Evolutionary conservation across 768 basidiomycete genomes (phyloP), one percentile per base, ranked within the genome.

Genomic region (Hortiboletus campestris): DNA sequence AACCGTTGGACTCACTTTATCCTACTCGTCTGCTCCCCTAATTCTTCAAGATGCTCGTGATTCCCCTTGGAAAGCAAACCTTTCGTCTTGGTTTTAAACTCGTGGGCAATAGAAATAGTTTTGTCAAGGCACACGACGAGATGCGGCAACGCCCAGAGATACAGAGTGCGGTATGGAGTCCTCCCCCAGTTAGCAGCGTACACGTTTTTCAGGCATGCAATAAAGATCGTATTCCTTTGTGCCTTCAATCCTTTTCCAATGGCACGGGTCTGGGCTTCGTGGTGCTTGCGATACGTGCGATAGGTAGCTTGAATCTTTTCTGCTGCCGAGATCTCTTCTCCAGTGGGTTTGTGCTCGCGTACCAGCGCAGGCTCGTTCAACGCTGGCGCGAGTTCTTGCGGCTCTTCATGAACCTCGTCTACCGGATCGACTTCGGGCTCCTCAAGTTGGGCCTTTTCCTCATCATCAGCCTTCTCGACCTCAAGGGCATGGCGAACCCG

Each of bases 51-150:
- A 25, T 25, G 25, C 2, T 25, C 25, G 25, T 25, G 25, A 4
- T 25, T 25, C 25, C 25, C 25, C 2, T 25, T 25, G 4, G 6
- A 4, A 25, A 25, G 25, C 25, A 25, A 6, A 25, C 25, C 25
- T 25, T 25, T 25, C 25, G 25, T 25, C 25, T 25, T 25, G 25
- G 4, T 25, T 4, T 25, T 25, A 3, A 25, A 25, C 25, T 25
- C 25, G 25, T 25, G 42, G 9, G 71, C 58, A 19, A 66, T 28
- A 2, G 60, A 36, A 12, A 72, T 63, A n/a, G 67, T 61, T n/a
- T 63, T 50, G 46, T 80, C 75, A 29, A 81, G 68, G 56, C 74
- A 78, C 2, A 76, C 57, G 3, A 79, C 63, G 32, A 80, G 58
- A 48, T 72, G 75, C 2, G 25, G 25, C 25, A 25, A 25, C 25